phyloP scores from a whole-genome alignment of 768 basidiomycete species.

The Termitomyces sp. region DNA sequence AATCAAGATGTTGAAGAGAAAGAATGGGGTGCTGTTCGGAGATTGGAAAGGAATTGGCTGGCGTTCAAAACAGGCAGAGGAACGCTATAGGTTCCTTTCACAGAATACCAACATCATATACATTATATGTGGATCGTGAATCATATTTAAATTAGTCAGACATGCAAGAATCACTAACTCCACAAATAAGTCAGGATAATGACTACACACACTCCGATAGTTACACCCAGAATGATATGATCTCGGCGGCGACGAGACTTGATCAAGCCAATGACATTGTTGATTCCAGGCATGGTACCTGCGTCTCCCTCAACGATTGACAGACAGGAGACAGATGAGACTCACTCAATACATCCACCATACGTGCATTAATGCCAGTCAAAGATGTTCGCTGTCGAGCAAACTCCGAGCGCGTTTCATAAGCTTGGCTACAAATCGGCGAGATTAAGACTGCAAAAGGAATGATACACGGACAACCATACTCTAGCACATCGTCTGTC shows the following conservation, averaged over 20 bases:
- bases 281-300: slow-evolving; percentile 94
- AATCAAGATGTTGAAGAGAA: slow-evolving; percentile 27
- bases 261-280: slow-evolving; percentile 88
- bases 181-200: slow-evolving; percentile 44
- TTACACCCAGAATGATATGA: slow-evolving; percentile 78
- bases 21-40: slow-evolving; percentile 61
- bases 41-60: slow-evolving; percentile 69
- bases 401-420: slow-evolving; percentile 94
- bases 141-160: too few species aligned
- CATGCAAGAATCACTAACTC: slow-evolving; percentile 19
- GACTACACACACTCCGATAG: slow-evolving; percentile 85
- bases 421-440: slow-evolving; percentile 73
- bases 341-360: slow-evolving; percentile 80
- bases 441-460: slow-evolving; percentile 2
- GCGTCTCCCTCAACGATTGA: neutral
- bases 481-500: slow-evolving; percentile 92
- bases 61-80: slow-evolving; percentile 34
- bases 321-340: neutral
- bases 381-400: slow-evolving; percentile 73
- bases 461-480: slow-evolving; percentile 19
- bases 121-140: neutral
- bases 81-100: neutral
- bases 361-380: slow-evolving; percentile 75
- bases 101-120: neutral
- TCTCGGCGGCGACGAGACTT: slow-evolving; percentile 87